Conservation (phyloP, 2,329 filamentous ascomycete genomes). For the Fusarium floridanum region DNA sequence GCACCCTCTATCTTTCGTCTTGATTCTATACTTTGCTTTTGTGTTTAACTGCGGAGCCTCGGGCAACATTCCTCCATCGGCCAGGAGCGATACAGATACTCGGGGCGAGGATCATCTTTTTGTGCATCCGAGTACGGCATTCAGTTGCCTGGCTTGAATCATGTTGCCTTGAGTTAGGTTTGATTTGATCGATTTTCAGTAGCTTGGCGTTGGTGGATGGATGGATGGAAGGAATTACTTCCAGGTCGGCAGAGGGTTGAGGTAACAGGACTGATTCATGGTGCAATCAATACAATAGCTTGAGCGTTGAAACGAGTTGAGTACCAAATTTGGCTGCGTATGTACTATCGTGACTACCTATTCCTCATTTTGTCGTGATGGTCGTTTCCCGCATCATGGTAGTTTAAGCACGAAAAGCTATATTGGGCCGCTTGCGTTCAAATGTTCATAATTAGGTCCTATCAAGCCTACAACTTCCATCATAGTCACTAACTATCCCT, state of each 20-base stretch:
- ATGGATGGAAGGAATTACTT: conserved; percentile 40
- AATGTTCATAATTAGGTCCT: conserved; percentile 19
- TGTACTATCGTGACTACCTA: not conserved
- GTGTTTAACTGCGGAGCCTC: conserved; percentile 6
- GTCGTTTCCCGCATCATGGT: not conserved
- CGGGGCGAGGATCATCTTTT: conserved; percentile 14
- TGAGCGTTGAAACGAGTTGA: conserved; percentile 36
- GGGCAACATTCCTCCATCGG: conserved; percentile 20
- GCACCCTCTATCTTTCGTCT: conserved; percentile 27
- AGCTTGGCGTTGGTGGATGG: conserved; percentile 47
- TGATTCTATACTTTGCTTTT: conserved; percentile 15
- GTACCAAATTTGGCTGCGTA: not conserved
- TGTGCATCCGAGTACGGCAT: conserved; percentile 25
- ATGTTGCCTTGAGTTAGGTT: conserved; percentile 21
- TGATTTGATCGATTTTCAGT: conserved; percentile 38
- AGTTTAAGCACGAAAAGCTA: not conserved
- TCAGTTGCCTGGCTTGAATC: conserved; percentile 20
- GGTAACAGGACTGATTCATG: conserved; percentile 27
- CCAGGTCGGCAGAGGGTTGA: conserved; percentile 20
- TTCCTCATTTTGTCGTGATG: not conserved
- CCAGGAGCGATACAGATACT: conserved; percentile 16
- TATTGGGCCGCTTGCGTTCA: not conserved
- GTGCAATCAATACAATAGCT: conserved; percentile 36
- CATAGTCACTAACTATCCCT: not conserved
- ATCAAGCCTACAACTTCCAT: conserved; percentile 4